Evolutionary conservation across 192 early-diverging fungal species (phyloP), one percentile per base, ranked within the genome.

Genomic region (Linnemannia zychae): DNA sequence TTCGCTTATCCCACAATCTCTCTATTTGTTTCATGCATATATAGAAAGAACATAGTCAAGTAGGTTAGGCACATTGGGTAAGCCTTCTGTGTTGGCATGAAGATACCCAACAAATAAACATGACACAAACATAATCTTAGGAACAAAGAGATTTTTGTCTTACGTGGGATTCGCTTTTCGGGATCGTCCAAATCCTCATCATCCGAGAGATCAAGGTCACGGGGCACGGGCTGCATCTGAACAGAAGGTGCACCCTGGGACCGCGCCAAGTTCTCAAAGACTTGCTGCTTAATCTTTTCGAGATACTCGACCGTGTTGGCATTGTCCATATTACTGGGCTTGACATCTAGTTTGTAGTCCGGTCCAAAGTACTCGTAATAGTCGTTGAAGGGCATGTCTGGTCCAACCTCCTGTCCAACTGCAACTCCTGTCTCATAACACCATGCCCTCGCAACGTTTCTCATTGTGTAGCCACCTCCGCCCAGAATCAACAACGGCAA

Each of bases 391-490:
- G 97, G 97, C 76, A 98, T 90, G 53, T 94, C 77, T 2, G 80
- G 74, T 36, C 88, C 82, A 24, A 94, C 81, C 57, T 94, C 94
- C 24, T 92, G 88, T 53, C 95, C 96, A 4, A 96, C 91, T 28
- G 96, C 90, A 7, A 97, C 90, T 15, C 93, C 91, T 6, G 98
- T 99, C 81, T 99, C 98, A 87, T 98, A 99, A 11, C 96, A 94
- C 98, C 97, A 98, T 34, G 94, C 93, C 7, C 98, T 92, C 44
- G 97, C 95, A 5, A 98, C 97, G 86, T 99, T 98, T 33, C 97
- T 92, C 84, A 99, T 97, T 0, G 98, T 99, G 81, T 99, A 99
- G 17, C 98, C 98, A 28, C 98, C 98, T 28, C 98, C 98, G 34
- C 98, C 98, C 1, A 99, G 89, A 44, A 98, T 94, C 33, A 99